phyloP scores from a whole-genome alignment of 176 grass and related monocot species.

The Thinopyrum elongatum region DNA sequence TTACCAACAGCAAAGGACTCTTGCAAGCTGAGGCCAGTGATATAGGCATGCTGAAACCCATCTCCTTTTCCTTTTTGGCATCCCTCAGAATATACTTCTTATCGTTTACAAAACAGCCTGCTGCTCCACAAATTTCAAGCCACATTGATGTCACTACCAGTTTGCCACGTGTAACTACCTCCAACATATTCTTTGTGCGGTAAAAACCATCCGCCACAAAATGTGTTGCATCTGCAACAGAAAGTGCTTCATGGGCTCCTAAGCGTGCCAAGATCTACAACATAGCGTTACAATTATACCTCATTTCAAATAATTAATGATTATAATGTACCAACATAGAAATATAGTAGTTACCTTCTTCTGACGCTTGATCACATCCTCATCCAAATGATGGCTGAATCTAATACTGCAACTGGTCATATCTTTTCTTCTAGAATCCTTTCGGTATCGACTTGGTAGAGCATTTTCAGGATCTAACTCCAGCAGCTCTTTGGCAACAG shows the following conservation, averaged over 20 bases:
- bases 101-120: conserved; percentile 75
- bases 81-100: conserved; percentile 80
- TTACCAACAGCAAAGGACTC: conserved; percentile 73
- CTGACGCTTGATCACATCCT: conserved; percentile 71
- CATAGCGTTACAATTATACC: conserved; percentile 7
- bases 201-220: conserved; percentile 78
- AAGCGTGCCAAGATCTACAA: conserved; percentile 75
- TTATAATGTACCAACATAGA: background rate
- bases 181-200: conserved; percentile 90
- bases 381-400: conserved; percentile 82
- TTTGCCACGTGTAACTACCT: conserved; percentile 85
- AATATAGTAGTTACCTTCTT: conserved; percentile 62
- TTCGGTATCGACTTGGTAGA: conserved; percentile 32
- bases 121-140: conserved; percentile 80
- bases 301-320: conserved; percentile 3
- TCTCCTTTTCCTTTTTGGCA: conserved; percentile 77
- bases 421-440: conserved; percentile 67
- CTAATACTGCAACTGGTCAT: conserved; percentile 50
- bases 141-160: conserved; percentile 69
- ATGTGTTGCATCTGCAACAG: conserved; percentile 75
- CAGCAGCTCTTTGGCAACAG: conserved; percentile 56
- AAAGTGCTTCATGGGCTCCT: conserved; percentile 53
- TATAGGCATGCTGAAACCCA: conserved; percentile 79
- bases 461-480: conserved; percentile 43
- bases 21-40: conserved; percentile 62